Conservation (phyloP, 2,329 filamentous ascomycete species). For the Aureobasidium sp. region DNA sequence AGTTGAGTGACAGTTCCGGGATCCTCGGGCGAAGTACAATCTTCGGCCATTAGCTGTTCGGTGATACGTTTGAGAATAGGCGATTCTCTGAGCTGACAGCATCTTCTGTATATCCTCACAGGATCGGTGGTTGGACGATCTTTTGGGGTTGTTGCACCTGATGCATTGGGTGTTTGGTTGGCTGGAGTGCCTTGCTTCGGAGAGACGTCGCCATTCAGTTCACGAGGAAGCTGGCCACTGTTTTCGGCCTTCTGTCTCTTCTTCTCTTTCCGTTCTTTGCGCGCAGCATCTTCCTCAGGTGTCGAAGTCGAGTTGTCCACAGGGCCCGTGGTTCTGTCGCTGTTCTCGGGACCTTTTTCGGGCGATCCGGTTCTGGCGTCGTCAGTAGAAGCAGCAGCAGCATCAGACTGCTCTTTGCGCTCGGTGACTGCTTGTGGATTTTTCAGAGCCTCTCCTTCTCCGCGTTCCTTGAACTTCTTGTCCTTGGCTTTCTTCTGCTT, state of each 20-base stretch:
- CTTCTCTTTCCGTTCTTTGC: slow-evolving; percentile 86
- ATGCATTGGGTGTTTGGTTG: slow-evolving; percentile 20
- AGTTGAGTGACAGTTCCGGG: slow-evolving; percentile 75
- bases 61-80: slow-evolving; percentile 87
- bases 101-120: slow-evolving; percentile 84
- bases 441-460: slow-evolving; percentile 69
- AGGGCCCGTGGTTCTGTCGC: neutral
- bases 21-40: slow-evolving; percentile 55
- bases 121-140: slow-evolving; percentile 80
- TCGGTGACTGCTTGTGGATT: slow-evolving; percentile 49
- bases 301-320: slow-evolving; percentile 25
- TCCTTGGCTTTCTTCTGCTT: slow-evolving; percentile 55
- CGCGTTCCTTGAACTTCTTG: slow-evolving; percentile 56
- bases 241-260: slow-evolving; percentile 78
- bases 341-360: slow-evolving; percentile 26
- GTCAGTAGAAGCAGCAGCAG: slow-evolving; percentile 25
- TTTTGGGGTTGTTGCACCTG: slow-evolving; percentile 31
- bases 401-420: slow-evolving; percentile 50
- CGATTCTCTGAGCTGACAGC: slow-evolving; percentile 88
- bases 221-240: slow-evolving; percentile 79
- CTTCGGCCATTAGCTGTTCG: slow-evolving; percentile 70
- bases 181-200: slow-evolving; percentile 25
- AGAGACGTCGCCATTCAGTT: slow-evolving; percentile 61
- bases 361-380: slow-evolving; percentile 33
- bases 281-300: slow-evolving; percentile 69